These are phyloP conservation scores for Malus hybrid DNA, from an alignment of 331 rosid genomes.

Conservation along the genomic window DNA sequence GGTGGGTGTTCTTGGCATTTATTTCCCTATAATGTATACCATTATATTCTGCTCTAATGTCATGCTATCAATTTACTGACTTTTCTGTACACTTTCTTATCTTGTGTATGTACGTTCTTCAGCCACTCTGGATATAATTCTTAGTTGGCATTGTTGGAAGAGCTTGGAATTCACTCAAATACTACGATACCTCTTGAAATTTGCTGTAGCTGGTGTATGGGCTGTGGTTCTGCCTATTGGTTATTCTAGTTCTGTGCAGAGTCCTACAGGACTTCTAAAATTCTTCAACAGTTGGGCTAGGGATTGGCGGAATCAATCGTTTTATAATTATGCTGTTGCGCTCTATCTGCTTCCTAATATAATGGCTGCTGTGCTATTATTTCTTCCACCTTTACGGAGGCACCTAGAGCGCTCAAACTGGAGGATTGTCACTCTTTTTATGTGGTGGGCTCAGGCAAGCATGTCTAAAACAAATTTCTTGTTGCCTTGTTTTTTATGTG, in stretches of 20 bases:
- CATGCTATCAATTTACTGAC: neutral
- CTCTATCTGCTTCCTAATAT: conserved; percentile 74
- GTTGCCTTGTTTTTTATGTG: conserved; percentile 37
- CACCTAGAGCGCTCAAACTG: conserved; percentile 73
- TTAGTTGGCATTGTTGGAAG: conserved; percentile 76
- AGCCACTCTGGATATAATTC: conserved; percentile 77
- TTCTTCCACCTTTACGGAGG: conserved; percentile 83
- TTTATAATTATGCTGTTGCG: conserved; percentile 62
- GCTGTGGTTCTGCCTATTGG: conserved; percentile 75
- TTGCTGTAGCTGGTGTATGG: conserved; percentile 80
- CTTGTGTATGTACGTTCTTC: conserved; percentile 32
- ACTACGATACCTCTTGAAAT: conserved; percentile 78
- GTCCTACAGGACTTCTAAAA: conserved; percentile 66
- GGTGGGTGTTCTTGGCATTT: conserved; percentile 31
- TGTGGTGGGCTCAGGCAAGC: too few relatives aligned
- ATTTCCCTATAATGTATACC: neutral
- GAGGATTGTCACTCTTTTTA: conserved; percentile 42
- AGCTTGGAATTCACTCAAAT: conserved; percentile 81
- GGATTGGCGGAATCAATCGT: conserved; percentile 63
- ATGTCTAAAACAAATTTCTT: too few relatives aligned
- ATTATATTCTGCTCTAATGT: neutral
- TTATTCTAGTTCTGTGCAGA: conserved; percentile 69
- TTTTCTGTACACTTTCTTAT: neutral
- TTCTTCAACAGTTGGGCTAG: conserved; percentile 83
- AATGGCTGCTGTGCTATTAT: conserved; percentile 63